Evolutionary conservation across 2,329 filamentous ascomycete genomes (phyloP).

Genomic region (Pseudogymnoascus sp.): DNA sequence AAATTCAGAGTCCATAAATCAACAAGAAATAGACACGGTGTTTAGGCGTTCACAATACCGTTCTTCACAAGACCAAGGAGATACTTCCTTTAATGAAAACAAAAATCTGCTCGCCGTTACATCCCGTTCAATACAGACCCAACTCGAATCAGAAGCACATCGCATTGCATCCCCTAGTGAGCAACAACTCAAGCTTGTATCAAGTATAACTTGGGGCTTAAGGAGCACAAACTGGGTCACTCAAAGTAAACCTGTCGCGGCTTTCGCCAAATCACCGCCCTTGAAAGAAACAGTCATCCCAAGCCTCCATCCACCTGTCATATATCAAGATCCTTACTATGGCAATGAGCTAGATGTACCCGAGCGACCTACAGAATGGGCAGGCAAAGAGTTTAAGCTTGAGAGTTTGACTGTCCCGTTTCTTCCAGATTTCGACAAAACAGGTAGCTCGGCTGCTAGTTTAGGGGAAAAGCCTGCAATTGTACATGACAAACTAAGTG

Average conservation of each 20-base stretch:
- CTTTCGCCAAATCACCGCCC: slow-evolving; percentile 34
- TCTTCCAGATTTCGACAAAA: slow-evolving; percentile 70
- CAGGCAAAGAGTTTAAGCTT: slow-evolving; percentile 76
- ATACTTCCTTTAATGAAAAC: background rate
- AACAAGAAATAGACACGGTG: background rate
- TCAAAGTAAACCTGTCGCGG: slow-evolving; percentile 9
- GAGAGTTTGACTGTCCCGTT: slow-evolving; percentile 70
- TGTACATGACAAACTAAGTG: slow-evolving; percentile 44
- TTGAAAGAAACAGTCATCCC: slow-evolving; percentile 42
- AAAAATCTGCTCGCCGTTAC: background rate
- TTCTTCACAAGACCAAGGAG: background rate
- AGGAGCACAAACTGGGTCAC: background rate
- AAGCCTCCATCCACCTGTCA: slow-evolving; percentile 59
- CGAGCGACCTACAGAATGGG: slow-evolving; percentile 71
- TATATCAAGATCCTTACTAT: slow-evolving; percentile 84
- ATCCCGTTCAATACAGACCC: background rate
- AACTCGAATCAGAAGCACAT: background rate
- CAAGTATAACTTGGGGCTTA: slow-evolving; percentile 1
- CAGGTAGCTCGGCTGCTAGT: slow-evolving; percentile 49
- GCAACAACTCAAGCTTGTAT: background rate
- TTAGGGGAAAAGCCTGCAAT: slow-evolving; percentile 46
- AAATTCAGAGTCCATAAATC: background rate
- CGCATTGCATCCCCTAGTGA: background rate
- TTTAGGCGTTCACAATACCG: background rate
- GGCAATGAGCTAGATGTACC: slow-evolving; percentile 80